Evolutionary conservation across 78 protist species (phyloP), one percentile per base, ranked within the genome.

Genomic region (Polysphondylium violaceum): DNA sequence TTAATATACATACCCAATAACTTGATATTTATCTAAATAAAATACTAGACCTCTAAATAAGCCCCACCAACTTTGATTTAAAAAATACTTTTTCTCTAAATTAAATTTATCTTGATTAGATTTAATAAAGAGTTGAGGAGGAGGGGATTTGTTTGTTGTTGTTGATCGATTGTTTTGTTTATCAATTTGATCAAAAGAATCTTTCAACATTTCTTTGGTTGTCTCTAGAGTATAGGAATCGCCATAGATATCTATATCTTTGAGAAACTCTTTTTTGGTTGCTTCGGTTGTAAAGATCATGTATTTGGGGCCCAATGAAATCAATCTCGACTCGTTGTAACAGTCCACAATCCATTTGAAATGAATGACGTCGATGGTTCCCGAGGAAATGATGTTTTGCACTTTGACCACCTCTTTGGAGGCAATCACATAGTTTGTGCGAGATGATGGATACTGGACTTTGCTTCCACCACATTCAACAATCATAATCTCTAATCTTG

Each of bases 281-380:
- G 40, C 1, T 36, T 77, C 75, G 1, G 94, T 93, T 19, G 96
- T 69, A 41, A 31, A 43, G 6, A 93, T 47, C 94, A 93, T 87
- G 53, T 93, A 93, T 33, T 83, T 79, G 3, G 96, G 96, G 8
- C 78, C 77, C 4, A 93, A 47, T 14, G 96, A 87, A n/a, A 93
- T 11, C 6, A 79, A 56, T n/a, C 6, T 81, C 40, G 19, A 14
- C 38, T 61, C 83, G n/a, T 65, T 36, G 1, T 67, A 23, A 50
- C 92, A 85, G 38, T 86, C 93, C 1, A 68, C 27, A 0, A 93
- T 6, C 96, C 96, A 93, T 7, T 64, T 21, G 21, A 36, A 74
- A 23, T 56, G 56, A 9, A 87, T 41, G n/a, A 93, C 63, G 51
- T 93, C 96, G 47, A 76, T 19, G 23, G 4, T 0, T 8, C 94